A percentile compares a stretch with the other conserved stretches of the same genome.
Conservation (phyloP, 1,139 yeast species). For the Pneumocystis murina region DNA sequence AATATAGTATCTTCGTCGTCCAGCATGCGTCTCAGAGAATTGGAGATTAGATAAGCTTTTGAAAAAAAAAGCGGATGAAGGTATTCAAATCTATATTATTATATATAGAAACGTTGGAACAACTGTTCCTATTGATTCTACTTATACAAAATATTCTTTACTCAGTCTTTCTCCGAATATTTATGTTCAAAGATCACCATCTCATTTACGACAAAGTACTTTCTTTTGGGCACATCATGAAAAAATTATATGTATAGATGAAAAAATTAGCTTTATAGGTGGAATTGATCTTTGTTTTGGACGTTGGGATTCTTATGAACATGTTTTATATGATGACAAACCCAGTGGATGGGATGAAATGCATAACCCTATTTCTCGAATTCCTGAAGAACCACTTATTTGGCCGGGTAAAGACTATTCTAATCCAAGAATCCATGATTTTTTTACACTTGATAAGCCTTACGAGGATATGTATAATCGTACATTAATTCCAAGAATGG, state of each 20-base stretch:
- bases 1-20: conserved; percentile 57
- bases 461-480: conserved; percentile 89
- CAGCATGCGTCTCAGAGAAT: conserved; percentile 88
- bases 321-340: conserved; percentile 65
- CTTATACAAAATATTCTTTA: conserved; percentile 86
- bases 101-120: conserved; percentile 91
- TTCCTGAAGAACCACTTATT: conserved; percentile 32
- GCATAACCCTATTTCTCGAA: conserved; percentile 1
- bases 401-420: conserved; percentile 98
- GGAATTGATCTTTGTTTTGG: conserved; percentile 95
- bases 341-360: conserved; percentile 27
- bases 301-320: conserved; percentile 92
- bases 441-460: conserved; percentile 64
- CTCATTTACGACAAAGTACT: conserved; percentile 82
- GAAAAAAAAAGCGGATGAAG: conserved; percentile 82
- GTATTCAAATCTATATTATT: conserved; percentile 83
- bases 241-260: conserved; percentile 74
- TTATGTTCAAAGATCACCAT: conserved; percentile 86
- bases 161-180: conserved; percentile 74
- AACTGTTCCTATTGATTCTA: conserved; percentile 84
- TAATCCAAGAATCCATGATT: conserved; percentile 85
- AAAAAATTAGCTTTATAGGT: conserved; percentile 78
- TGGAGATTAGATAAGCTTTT: conserved; percentile 82
- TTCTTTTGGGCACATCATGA: conserved; percentile 99
- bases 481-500: conserved; percentile 75